Evolutionary conservation across 257 asterid species (phyloP).

Genomic region (Nyctanthes arbortristis): DNA sequence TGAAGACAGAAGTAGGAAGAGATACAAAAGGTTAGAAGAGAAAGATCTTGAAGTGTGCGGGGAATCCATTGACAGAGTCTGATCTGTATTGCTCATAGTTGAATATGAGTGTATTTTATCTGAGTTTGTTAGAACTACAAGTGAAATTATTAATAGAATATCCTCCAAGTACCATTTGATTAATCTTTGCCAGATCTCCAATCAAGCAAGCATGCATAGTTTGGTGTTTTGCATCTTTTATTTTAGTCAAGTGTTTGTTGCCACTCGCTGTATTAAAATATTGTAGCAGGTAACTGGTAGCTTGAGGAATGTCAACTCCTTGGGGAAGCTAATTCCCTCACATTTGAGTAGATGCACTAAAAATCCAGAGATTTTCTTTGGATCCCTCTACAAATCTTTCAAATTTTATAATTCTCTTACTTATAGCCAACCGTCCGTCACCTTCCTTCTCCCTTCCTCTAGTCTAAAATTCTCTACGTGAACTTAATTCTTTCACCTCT

Average conservation of each 20-base stretch:
- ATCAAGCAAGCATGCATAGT: neutral
- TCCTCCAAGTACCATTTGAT: too few relatives aligned
- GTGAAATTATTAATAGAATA: neutral
- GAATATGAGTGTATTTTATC: constrained; percentile 5
- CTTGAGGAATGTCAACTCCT: neutral
- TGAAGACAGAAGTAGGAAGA: constrained; percentile 46
- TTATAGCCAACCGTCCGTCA: too few relatives aligned
- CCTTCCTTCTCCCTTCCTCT: too few relatives aligned
- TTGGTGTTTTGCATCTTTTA: too few relatives aligned
- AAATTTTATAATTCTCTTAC: too few relatives aligned
- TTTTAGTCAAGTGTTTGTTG: neutral
- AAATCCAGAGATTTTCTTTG: too few relatives aligned
- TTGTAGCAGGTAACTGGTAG: neutral
- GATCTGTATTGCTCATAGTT: constrained; percentile 17
- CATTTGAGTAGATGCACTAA: too few relatives aligned
- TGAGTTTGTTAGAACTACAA: constrained; percentile 9
- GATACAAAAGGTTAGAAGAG: constrained; percentile 40
- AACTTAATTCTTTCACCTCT: too few relatives aligned
- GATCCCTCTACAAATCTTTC: too few relatives aligned
- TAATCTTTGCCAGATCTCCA: too few relatives aligned
- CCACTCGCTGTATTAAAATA: neutral
- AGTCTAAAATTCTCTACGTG: too few relatives aligned
- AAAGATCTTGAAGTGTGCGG: constrained; percentile 25
- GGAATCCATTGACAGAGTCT: constrained; percentile 23
- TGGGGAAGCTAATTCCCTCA: too few relatives aligned